A percentile compares a stretch with the other conserved stretches of the same genome.
phyloP scores from a whole-genome alignment of 176 grass and related monocot species.

The Tillandsia leiboldiana region DNA sequence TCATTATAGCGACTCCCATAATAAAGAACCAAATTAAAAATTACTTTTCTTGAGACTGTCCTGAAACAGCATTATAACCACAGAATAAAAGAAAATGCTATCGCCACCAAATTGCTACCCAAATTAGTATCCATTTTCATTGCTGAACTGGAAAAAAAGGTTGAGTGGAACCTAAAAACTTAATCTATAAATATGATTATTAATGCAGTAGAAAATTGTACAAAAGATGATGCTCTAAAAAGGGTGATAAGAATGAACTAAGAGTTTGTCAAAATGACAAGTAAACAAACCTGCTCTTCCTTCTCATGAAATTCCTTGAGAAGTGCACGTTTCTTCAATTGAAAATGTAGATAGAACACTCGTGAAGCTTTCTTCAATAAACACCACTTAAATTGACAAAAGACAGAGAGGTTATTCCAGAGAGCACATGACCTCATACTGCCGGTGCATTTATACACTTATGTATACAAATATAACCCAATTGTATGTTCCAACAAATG shows the following conservation, averaged over 20 bases:
- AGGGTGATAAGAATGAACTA: background rate
- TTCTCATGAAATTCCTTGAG: conserved; percentile 97
- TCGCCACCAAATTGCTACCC: no score
- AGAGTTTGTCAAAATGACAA: background rate
- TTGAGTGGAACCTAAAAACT: no score
- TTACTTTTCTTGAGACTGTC: no score
- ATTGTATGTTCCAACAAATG: background rate
- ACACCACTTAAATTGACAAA: conserved; percentile 90
- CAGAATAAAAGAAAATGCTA: no score
- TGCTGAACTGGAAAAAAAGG: no score
- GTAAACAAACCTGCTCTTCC: conserved; percentile 77
- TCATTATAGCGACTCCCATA: no score
- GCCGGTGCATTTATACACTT: background rate
- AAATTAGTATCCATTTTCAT: no score
- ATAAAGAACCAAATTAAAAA: no score
- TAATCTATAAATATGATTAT: no score
- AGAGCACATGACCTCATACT: conserved; percentile 6
- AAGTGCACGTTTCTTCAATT: conserved; percentile 80
- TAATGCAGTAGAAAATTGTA: no score
- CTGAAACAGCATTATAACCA: no score
- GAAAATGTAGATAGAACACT: conserved; percentile 88
- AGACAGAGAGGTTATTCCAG: conserved; percentile 39
- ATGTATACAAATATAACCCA: background rate
- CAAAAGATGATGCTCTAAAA: no score
- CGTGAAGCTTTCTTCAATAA: conserved; percentile 94